Conservation (phyloP, 129 eudicot species). For the Mikania micrantha region DNA sequence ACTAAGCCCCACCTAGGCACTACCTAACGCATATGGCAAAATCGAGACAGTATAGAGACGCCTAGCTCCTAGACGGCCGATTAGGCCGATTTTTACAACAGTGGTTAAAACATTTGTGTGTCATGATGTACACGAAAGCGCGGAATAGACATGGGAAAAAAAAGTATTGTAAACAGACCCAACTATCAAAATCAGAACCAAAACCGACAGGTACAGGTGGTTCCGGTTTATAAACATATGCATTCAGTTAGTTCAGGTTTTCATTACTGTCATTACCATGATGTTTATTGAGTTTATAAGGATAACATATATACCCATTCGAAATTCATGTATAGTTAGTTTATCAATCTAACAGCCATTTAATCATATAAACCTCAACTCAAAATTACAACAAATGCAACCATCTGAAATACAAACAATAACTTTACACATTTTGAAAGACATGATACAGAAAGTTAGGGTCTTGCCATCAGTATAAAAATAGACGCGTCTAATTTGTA, state of each 20-base stretch:
- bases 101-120: no score
- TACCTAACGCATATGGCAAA: no score
- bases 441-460: slow-evolving; percentile 12
- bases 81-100: no score
- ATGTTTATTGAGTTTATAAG: not conserved
- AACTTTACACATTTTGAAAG: slow-evolving; percentile 9
- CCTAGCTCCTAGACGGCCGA: no score
- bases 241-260: not conserved
- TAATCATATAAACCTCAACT: not conserved
- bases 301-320: not conserved
- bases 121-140: no score
- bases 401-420: slow-evolving; percentile 4
- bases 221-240: not conserved
- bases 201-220: no score
- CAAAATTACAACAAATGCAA: slow-evolving; percentile 1
- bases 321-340: not conserved
- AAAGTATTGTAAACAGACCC: no score
- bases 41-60: no score
- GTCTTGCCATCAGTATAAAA: slow-evolving; percentile 16
- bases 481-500: not conserved
- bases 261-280: not conserved
- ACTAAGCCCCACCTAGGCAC: no score
- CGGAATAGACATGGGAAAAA: no score
- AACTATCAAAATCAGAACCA: no score
- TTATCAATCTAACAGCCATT: not conserved